Evolutionary conservation across 176 grass and related monocot species (phyloP).

Genomic region (Carex cristatella): DNA sequence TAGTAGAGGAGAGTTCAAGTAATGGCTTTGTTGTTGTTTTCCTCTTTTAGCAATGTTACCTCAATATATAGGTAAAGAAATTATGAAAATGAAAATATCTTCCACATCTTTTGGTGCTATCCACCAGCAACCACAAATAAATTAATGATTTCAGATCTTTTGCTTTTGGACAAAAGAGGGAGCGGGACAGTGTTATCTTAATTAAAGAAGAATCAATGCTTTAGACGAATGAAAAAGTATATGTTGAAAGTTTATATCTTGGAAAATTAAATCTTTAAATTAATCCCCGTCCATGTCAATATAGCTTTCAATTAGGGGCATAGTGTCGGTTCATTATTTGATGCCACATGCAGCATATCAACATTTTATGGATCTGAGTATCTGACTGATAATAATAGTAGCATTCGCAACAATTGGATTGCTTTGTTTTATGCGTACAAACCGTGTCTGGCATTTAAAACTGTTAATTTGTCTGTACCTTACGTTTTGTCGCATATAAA

Average conservation of each 20-base stretch:
- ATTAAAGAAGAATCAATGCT: constrained; percentile 2
- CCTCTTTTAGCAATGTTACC: background rate
- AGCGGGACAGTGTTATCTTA: background rate
- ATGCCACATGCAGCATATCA: background rate
- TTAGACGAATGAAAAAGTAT: background rate
- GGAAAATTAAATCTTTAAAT: background rate
- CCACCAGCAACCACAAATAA: constrained; percentile 7
- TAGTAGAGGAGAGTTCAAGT: background rate
- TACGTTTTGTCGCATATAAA: too few relatives aligned
- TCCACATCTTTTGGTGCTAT: background rate
- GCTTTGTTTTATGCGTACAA: too few relatives aligned
- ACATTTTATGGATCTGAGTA: background rate
- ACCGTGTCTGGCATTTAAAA: background rate
- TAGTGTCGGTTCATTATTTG: background rate
- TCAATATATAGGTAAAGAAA: constrained; percentile 1
- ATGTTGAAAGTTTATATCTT: background rate
- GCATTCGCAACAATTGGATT: background rate
- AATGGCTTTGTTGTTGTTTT: background rate
- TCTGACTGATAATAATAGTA: background rate
- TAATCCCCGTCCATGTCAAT: background rate
- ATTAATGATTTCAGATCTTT: background rate
- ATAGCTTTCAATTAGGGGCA: background rate
- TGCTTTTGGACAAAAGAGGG: background rate
- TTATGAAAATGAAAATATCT: constrained; percentile 12
- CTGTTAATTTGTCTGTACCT: background rate